Conservation (phyloP, 148 eudicot species). For the Agrostemma githago region DNA sequence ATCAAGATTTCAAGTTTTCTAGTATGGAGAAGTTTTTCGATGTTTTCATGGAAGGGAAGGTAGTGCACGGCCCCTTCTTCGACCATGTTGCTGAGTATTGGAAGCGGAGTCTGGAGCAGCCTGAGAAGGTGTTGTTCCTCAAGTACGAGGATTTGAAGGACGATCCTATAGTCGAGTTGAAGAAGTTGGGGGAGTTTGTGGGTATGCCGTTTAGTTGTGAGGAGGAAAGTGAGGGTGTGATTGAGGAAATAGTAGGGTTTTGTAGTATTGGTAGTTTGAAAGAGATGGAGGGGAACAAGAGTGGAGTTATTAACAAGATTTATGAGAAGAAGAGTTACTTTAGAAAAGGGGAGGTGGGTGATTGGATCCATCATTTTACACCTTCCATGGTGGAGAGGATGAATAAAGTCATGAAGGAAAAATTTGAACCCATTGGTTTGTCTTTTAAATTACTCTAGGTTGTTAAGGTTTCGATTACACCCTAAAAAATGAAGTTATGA, state of each 20-base stretch:
- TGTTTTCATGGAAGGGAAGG: neutral
- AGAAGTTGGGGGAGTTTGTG: slow-evolving; percentile 23
- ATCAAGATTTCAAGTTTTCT: neutral
- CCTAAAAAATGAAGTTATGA: too few relatives aligned
- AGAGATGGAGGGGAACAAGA: slow-evolving; percentile 23
- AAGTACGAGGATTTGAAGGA: slow-evolving; percentile 31
- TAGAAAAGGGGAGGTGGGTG: slow-evolving; percentile 23
- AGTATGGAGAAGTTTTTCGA: slow-evolving; percentile 18
- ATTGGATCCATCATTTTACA: slow-evolving; percentile 13
- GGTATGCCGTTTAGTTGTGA: slow-evolving; percentile 14
- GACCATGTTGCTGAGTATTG: slow-evolving; percentile 20
- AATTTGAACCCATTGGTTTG: slow-evolving; percentile 1
- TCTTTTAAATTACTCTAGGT: slow-evolving; percentile 3
- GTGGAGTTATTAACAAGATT: neutral
- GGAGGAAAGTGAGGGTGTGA: slow-evolving; percentile 21
- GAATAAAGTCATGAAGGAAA: neutral
- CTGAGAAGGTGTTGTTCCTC: slow-evolving; percentile 23
- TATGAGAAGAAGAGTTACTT: slow-evolving; percentile 16
- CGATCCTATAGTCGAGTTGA: neutral
- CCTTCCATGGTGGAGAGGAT: slow-evolving; percentile 12
- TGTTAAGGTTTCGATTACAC: too few relatives aligned
- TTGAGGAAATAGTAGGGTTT: slow-evolving; percentile 17
- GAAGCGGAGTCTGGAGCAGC: slow-evolving; percentile 8
- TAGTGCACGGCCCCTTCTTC: slow-evolving; percentile 8
- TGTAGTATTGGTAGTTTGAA: slow-evolving; percentile 23